phyloP scores from a whole-genome alignment of 2,329 filamentous ascomycete species.

The Hypoxylon sp. region DNA sequence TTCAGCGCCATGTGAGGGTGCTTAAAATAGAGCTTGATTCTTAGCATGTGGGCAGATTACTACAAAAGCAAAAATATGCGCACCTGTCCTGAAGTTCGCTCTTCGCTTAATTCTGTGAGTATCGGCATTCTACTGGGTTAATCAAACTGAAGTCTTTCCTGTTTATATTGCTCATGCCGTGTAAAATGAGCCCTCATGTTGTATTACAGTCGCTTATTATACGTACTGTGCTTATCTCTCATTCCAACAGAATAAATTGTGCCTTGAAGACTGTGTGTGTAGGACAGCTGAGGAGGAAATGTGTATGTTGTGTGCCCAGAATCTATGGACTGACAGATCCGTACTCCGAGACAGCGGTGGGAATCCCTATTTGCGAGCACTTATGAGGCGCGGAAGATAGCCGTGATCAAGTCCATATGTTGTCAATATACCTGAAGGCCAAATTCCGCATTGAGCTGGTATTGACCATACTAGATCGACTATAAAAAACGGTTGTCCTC shows the following conservation, averaged over 20 bases:
- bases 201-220: conserved; percentile 22
- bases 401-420: neutral
- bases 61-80: conserved; percentile 23
- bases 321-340: neutral
- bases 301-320: neutral
- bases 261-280: conserved; percentile 4
- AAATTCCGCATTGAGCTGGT: neutral
- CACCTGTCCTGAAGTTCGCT: conserved; percentile 9
- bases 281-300: neutral
- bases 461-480: neutral
- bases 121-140: neutral
- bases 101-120: conserved; percentile 1
- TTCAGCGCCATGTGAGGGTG: conserved; percentile 17
- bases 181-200: conserved; percentile 18
- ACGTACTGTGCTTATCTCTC: conserved; percentile 2
- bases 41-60: conserved; percentile 29
- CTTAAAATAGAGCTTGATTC: conserved; percentile 22
- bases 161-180: conserved; percentile 19
- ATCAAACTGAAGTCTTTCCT: conserved; percentile 13
- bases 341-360: neutral
- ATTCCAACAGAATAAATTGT: neutral
- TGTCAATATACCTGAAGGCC: neutral
- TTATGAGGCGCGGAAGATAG: neutral
- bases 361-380: neutral
- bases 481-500: neutral